Conservation (phyloP, 331 rosid genomes). For the Cydonia oblonga region DNA sequence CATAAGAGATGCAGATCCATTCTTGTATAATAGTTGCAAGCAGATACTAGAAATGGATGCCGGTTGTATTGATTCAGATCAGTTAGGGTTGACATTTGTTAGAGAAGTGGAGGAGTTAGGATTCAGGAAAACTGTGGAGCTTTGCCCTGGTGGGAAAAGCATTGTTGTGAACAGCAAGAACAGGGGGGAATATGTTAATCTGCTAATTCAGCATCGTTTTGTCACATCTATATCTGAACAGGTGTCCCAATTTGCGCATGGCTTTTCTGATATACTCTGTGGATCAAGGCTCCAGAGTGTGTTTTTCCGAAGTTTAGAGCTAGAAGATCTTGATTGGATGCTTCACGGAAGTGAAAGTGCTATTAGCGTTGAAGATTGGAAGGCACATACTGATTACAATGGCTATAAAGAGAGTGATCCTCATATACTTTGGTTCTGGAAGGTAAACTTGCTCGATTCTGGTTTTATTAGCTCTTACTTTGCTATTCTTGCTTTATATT, state of each 20-base stretch:
- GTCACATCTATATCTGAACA: constrained; percentile 66
- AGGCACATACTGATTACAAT: constrained; percentile 68
- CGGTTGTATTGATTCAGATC: constrained; percentile 40
- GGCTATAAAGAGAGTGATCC: constrained; percentile 80
- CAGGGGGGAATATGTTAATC: constrained; percentile 54
- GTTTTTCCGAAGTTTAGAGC: constrained; percentile 68
- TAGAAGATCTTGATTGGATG: constrained; percentile 92
- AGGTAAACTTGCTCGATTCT: constrained; percentile 39
- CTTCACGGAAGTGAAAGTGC: constrained; percentile 64
- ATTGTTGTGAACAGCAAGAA: constrained; percentile 58
- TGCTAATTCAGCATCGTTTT: constrained; percentile 65
- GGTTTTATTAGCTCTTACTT: constrained; percentile 1
- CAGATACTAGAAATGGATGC: constrained; percentile 82
- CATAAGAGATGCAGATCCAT: constrained; percentile 73
- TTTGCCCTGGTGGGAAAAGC: constrained; percentile 58
- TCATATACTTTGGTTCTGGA: constrained; percentile 92
- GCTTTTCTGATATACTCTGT: constrained; percentile 75
- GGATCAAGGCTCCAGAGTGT: constrained; percentile 20
- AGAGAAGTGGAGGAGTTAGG: constrained; percentile 93
- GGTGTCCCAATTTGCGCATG: constrained; percentile 62
- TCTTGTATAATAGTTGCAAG: constrained; percentile 68
- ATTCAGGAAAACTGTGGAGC: constrained; percentile 51
- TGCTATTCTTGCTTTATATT: not conserved
- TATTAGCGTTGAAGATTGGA: constrained; percentile 81
- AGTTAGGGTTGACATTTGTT: constrained; percentile 74